Evolutionary conservation across 257 asterid genomes (phyloP).

Genomic region (Euphrasia confusa): DNA sequence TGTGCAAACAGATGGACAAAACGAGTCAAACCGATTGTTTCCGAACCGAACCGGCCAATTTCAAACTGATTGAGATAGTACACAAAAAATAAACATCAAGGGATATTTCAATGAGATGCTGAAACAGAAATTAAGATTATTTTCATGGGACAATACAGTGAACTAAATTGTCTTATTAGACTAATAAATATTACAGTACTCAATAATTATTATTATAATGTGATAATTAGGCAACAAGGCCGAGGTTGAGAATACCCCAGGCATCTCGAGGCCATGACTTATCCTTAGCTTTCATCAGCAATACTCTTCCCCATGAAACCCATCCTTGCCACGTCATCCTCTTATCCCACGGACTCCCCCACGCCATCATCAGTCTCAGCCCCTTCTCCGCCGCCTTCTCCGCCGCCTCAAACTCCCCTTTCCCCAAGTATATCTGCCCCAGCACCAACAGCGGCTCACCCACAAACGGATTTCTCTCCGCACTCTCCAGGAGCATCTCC

Average conservation of each 20-base stretch:
- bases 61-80: too few relatives aligned
- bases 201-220: too few relatives aligned
- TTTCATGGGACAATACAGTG: too few relatives aligned
- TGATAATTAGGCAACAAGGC: constrained; percentile 37
- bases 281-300: constrained; percentile 56
- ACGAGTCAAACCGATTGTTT: too few relatives aligned
- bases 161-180: too few relatives aligned
- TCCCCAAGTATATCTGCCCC: constrained; percentile 59
- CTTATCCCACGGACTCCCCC: constrained; percentile 98
- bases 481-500: constrained; percentile 42
- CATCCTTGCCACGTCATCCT: constrained; percentile 91
- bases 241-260: constrained; percentile 66
- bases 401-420: constrained; percentile 56
- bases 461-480: constrained; percentile 68
- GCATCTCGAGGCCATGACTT: constrained; percentile 61
- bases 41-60: too few relatives aligned
- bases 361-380: constrained; percentile 59
- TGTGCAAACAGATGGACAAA: too few relatives aligned
- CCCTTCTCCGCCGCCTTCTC: constrained; percentile 59
- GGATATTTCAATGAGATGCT: too few relatives aligned
- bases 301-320: constrained; percentile 80
- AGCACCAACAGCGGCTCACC: constrained; percentile 69
- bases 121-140: too few relatives aligned
- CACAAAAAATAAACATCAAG: too few relatives aligned
- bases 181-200: too few relatives aligned